Conservation (phyloP, 768 basidiomycete species). For the Boletus pseudopeckii region DNA sequence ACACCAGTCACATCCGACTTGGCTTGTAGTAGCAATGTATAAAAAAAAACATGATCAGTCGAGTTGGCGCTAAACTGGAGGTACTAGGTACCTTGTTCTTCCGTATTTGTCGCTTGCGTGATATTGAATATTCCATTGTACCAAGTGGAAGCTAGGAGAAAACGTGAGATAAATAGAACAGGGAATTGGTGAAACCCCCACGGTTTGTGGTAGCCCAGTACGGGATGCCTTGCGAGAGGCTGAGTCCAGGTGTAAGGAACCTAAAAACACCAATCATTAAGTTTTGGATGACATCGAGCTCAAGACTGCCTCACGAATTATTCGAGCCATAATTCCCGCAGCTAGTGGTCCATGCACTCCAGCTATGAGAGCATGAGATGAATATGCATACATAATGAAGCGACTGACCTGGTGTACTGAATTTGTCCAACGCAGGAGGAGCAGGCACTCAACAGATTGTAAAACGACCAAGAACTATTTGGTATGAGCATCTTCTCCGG, state of each 20-base stretch:
- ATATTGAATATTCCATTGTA: slow-evolving; percentile 11
- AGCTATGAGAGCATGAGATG: slow-evolving; percentile 15
- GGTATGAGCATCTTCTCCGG: background rate
- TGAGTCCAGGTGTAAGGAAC: slow-evolving; percentile 20
- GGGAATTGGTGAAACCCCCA: slow-evolving; percentile 1
- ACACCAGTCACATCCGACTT: slow-evolving; percentile 16
- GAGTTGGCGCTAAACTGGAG: background rate
- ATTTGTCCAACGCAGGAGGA: slow-evolving; percentile 12
- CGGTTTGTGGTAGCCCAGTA: slow-evolving; percentile 25
- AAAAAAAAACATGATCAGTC: background rate
- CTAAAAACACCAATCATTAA: slow-evolving; percentile 6
- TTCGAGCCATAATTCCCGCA: slow-evolving; percentile 17
- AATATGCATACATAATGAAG: background rate
- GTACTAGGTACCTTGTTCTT: slow-evolving; percentile 10
- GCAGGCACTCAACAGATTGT: slow-evolving; percentile 31
- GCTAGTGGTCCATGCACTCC: slow-evolving; percentile 15
- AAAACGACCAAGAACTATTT: slow-evolving; percentile 28
- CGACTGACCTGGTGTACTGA: slow-evolving; percentile 14
- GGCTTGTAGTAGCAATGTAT: slow-evolving; percentile 1
- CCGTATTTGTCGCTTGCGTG: slow-evolving; percentile 6
- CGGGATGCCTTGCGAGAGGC: slow-evolving; percentile 17
- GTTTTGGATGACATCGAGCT: background rate
- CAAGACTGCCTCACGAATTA: slow-evolving; percentile 16
- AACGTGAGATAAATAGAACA: background rate
- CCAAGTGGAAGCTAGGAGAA: slow-evolving; percentile 20